Conservation (phyloP, 495 filamentous ascomycete species). For the Margaritispora aquatica region DNA sequence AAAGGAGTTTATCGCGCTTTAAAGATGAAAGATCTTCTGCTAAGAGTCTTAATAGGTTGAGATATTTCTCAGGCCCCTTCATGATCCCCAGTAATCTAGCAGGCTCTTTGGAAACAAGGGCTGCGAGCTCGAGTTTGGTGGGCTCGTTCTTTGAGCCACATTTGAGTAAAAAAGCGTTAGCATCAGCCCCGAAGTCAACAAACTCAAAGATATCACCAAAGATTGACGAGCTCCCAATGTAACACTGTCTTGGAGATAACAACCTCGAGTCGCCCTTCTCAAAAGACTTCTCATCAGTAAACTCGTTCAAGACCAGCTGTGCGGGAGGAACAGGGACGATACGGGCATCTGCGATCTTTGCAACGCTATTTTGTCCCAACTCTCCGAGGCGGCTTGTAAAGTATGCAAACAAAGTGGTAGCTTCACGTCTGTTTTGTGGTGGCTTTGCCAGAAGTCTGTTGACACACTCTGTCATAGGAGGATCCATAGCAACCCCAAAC, state of each 20-base stretch:
- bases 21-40: constrained; percentile 61
- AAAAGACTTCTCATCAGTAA: constrained; percentile 17
- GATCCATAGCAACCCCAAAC: constrained; percentile 77
- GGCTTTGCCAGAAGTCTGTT: constrained; percentile 62
- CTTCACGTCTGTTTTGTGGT: constrained; percentile 55
- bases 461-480: constrained; percentile 68
- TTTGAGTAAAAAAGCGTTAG: constrained; percentile 79
- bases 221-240: constrained; percentile 64
- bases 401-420: constrained; percentile 70
- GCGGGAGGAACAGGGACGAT: constrained; percentile 61
- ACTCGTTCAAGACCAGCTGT: constrained; percentile 2
- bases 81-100: constrained; percentile 70
- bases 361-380: constrained; percentile 52
- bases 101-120: constrained; percentile 70
- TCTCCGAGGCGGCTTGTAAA: constrained; percentile 67
- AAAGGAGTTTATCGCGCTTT: constrained; percentile 72
- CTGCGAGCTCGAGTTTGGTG: constrained; percentile 75
- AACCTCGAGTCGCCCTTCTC: constrained; percentile 30
- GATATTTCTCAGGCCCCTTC: constrained; percentile 75
- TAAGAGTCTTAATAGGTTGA: constrained; percentile 70
- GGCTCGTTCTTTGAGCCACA: constrained; percentile 89
- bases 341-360: constrained; percentile 50
- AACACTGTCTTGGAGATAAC: constrained; percentile 63
- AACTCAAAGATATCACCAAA: constrained; percentile 94
- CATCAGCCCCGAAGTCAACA: constrained; percentile 83